Evolutionary conservation across 371 early-diverging fungal genomes (phyloP).

Genomic region (Syncephalastrum racemosum): DNA sequence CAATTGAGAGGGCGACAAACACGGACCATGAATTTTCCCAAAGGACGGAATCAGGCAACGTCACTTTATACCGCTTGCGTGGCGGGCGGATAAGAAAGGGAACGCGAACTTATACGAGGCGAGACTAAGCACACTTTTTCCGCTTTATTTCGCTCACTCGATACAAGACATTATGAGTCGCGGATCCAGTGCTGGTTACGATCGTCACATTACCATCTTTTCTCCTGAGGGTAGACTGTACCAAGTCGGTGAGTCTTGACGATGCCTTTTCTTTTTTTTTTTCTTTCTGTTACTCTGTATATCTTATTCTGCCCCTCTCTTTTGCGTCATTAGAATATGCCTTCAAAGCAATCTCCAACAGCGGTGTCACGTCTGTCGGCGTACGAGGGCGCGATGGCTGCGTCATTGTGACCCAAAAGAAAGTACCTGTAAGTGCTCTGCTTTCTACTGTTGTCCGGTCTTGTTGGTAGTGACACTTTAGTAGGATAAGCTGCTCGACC

Average conservation of each 20-base stretch:
- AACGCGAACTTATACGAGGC: too few relatives aligned
- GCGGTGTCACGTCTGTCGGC: conserved; percentile 93
- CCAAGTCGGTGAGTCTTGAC: conserved; percentile 87
- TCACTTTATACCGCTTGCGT: too few relatives aligned
- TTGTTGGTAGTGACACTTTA: not conserved
- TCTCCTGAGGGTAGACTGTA: conserved; percentile 98
- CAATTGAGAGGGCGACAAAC: too few relatives aligned
- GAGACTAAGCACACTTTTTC: not conserved
- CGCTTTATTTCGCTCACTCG: conserved; percentile 1
- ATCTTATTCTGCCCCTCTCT: not conserved
- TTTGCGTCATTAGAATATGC: conserved; percentile 84
- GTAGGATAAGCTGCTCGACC: conserved; percentile 95
- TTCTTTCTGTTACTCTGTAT: not conserved
- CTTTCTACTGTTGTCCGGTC: not conserved
- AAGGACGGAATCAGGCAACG: too few relatives aligned
- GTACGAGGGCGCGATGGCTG: conserved; percentile 92
- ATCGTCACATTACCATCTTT: conserved; percentile 98
- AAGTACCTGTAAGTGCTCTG: conserved; percentile 81
- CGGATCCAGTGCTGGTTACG: conserved; percentile 87
- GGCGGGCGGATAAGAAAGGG: too few relatives aligned
- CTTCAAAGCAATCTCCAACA: conserved; percentile 97
- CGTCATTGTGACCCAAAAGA: conserved; percentile 95
- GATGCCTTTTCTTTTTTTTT: not conserved
- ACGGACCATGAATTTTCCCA: too few relatives aligned
- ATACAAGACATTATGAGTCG: conserved; percentile 61